Percentiles rank a stretch among this genome's conserved stretches.
Evolutionary conservation across 768 basidiomycete genomes (phyloP).

Genomic region (Tulasnella calospora): DNA sequence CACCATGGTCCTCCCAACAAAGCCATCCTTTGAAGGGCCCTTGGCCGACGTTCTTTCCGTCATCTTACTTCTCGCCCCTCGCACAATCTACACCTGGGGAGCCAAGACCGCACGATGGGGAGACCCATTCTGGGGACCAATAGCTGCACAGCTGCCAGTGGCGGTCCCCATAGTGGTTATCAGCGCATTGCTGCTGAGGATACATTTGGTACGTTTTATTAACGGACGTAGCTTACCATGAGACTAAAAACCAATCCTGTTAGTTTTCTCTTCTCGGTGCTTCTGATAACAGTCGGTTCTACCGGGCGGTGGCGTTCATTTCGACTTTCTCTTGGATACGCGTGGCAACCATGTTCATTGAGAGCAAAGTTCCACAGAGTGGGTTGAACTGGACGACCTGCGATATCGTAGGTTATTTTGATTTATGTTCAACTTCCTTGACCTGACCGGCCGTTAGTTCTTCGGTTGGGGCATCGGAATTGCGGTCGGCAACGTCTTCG

Average conservation of each 20-base stretch:
- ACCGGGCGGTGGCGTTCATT: conserved; percentile 3
- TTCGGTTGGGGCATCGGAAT: conserved; percentile 4
- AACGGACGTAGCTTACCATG: neutral
- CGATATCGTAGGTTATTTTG: conserved; percentile 11
- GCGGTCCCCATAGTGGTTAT: conserved; percentile 54
- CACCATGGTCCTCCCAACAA: conserved; percentile 37
- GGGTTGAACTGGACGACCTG: conserved; percentile 13
- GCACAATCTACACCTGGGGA: conserved; percentile 63
- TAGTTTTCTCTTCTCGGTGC: conserved; percentile 10
- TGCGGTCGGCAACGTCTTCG: neutral
- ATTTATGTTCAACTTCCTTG: neutral
- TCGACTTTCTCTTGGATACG: conserved; percentile 17
- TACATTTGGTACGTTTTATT: conserved; percentile 42
- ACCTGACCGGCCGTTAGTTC: conserved; percentile 4
- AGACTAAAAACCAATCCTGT: conserved; percentile 8
- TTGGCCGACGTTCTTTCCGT: conserved; percentile 42
- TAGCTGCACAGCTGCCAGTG: conserved; percentile 52
- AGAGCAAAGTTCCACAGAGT: neutral
- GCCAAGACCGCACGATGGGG: conserved; percentile 53
- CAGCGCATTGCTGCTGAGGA: conserved; percentile 43
- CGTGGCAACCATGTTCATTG: neutral
- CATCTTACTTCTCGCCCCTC: conserved; percentile 48
- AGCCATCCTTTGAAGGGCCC: conserved; percentile 37
- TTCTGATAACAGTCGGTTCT: neutral
- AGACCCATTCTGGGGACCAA: conserved; percentile 54